Evolutionary conservation across 306 rosid species (phyloP).

Genomic region (Trichosanthes cucumerina): DNA sequence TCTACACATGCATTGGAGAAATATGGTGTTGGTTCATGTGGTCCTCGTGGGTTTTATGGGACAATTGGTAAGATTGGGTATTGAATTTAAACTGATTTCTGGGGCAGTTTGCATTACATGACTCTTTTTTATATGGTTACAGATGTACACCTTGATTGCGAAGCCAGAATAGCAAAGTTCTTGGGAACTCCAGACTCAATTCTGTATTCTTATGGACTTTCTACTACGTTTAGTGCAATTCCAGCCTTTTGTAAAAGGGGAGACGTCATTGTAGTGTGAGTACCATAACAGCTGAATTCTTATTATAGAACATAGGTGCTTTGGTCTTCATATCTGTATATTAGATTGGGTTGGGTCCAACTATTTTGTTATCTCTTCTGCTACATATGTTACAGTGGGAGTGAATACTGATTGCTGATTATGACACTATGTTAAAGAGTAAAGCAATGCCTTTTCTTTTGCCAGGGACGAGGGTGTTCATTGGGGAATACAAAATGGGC

Average conservation of each 20-base stretch:
- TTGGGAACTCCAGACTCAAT: conserved; percentile 98
- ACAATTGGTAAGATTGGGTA: conserved; percentile 59
- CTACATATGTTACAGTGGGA: not conserved
- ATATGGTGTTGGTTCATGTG: conserved; percentile 99
- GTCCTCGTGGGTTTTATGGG: conserved; percentile 99
- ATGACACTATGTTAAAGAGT: not conserved
- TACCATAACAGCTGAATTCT: conserved; percentile 6
- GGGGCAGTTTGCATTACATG: not conserved
- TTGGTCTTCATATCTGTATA: not conserved
- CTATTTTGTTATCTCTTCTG: not conserved
- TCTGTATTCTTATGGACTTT: conserved; percentile 89
- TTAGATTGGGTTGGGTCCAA: not conserved
- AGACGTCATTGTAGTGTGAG: conserved; percentile 92
- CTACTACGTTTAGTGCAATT: conserved; percentile 98
- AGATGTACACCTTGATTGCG: conserved; percentile 99
- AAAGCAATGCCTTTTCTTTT: conserved; percentile 7
- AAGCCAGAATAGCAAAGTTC: conserved; percentile 89
- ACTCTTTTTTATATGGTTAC: conserved; percentile 18
- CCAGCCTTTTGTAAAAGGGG: conserved; percentile 95
- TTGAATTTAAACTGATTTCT: not conserved
- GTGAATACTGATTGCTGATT: not conserved
- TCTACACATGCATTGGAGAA: conserved; percentile 85
- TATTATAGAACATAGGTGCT: conserved; percentile 1
- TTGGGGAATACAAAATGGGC: conserved; percentile 99
- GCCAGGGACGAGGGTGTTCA: conserved; percentile 95